Conservation (phyloP, 192 early-diverging fungal species). For the Mortierella alpina region DNA sequence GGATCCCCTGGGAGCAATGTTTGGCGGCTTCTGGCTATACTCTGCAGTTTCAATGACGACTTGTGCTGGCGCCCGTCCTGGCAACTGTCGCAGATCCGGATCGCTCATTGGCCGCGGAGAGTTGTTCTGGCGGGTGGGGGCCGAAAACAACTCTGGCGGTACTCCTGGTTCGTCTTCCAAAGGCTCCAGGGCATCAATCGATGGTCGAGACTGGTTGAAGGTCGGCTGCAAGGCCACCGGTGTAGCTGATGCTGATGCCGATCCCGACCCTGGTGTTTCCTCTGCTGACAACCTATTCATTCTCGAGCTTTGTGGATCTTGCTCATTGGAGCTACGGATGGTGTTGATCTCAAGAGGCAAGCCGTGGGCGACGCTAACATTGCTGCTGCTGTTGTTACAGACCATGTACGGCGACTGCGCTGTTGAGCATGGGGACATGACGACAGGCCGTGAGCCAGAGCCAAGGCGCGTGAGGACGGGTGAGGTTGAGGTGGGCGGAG, state of each 20-base stretch:
- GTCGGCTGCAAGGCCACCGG: conserved; percentile 37
- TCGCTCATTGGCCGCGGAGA: conserved; percentile 39
- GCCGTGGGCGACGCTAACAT: conserved; percentile 1
- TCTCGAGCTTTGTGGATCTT: conserved; percentile 11
- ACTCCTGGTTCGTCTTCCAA: conserved; percentile 1
- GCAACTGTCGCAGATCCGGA: conserved; percentile 23
- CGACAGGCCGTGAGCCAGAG: conserved; percentile 34
- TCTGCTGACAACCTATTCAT: conserved; percentile 20
- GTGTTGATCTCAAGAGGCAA: conserved; percentile 14
- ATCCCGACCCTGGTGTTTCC: conserved; percentile 19
- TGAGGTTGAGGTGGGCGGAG: conserved; percentile 26
- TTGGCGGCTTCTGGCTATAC: conserved; percentile 38
- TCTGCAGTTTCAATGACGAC: conserved; percentile 40
- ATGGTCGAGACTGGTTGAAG: conserved; percentile 14
- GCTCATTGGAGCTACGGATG: conserved; percentile 29
- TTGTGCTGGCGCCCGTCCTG: conserved; percentile 26
- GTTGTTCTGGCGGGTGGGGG: conserved; percentile 1
- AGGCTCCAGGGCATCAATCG: conserved; percentile 36
- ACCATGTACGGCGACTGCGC: conserved; percentile 11
- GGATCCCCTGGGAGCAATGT: conserved; percentile 40
- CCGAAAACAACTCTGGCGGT: conserved; percentile 2
- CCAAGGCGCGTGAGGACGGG: conserved; percentile 43
- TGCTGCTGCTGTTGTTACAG: conserved; percentile 28
- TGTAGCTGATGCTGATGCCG: conserved; percentile 20
- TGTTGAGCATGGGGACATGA: conserved; percentile 19